Base-by-base conservation (phyloP, 441 rosid species). In the Gossypium gossypioides region DNA sequence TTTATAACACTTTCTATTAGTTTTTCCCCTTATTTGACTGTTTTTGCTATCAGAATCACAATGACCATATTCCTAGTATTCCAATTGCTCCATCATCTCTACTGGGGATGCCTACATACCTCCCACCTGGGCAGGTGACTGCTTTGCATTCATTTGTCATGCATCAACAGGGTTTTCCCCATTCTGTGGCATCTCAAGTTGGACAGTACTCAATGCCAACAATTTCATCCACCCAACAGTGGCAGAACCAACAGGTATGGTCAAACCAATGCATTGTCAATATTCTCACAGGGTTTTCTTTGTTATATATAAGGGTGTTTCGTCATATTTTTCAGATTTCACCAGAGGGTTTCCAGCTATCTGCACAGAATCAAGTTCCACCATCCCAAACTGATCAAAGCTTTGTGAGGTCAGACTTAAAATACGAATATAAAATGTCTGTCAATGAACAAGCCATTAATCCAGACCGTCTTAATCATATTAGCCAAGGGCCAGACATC, bases 61-160 rank as follows among this genome's bases (percentile, higher is more conserved):
- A 74, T 25, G 86, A 86, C 74, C 84, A 73, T 79, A 81, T 81
- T 77, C 84, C 87, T 42, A 85, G 84, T 50, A 73, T 83, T 74
- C 84, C 88, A 54, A 73, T 86, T 73, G 82, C 86, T 55, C 88
- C 92, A 24, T 52, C 57, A 52, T 54, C 58, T 29, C 40, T 74
- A 54, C 79, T 86, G 72, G 92, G 91, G 85, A 84, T 85, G 85
- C 90, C 87, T 37, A 66, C 89, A 64, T 90, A 86, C 84, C 76
- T 84, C 77, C 92, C 93, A 70, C 90, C 87, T 64, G 97, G 89
- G 69, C 96, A 91, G 83, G 75, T 92, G 80, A 77, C 88, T 73
- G 81, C 96, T 58, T 76, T 92, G 78, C 96, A 88, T 79, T 84
- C 99, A 32, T 87, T 81, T 72, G 72, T 87, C 78, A 86, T 91